A percentile compares a stretch with the other conserved stretches of the same genome.
These are phyloP conservation scores for Arachis monticola DNA, from an alignment of 331 rosid species.

Conservation along the genomic window DNA sequence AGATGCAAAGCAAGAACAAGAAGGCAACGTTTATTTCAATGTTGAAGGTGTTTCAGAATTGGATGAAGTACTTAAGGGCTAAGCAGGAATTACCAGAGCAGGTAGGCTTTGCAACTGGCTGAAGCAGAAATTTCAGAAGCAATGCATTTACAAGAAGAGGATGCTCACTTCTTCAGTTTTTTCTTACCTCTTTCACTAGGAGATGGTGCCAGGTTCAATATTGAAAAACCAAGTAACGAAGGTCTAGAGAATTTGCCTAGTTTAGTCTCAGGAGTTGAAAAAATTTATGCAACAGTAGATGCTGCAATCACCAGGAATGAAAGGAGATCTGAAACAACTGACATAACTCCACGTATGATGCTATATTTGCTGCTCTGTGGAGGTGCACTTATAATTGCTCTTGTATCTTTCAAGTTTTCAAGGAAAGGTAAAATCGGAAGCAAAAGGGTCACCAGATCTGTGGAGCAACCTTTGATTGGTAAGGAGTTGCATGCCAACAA, in stretches of 20 bases:
- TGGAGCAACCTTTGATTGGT: constrained; percentile 31
- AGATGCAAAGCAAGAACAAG: constrained; percentile 6
- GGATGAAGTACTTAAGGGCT: background rate
- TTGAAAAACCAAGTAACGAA: background rate
- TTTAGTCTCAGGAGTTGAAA: constrained; percentile 31
- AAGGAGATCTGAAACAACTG: constrained; percentile 14
- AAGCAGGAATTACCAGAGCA: constrained; percentile 10
- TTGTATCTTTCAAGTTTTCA: constrained; percentile 37
- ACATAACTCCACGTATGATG: constrained; percentile 6
- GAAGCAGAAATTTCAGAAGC: constrained; percentile 31
- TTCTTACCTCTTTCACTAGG: background rate
- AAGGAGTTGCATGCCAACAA: constrained; percentile 32
- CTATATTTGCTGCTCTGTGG: constrained; percentile 39
- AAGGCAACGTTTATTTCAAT: constrained; percentile 2
- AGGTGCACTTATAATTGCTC: constrained; percentile 45
- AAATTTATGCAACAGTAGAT: constrained; percentile 12
- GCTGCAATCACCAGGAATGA: constrained; percentile 31
- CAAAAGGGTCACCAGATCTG: constrained; percentile 2
- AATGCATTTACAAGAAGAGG: constrained; percentile 10
- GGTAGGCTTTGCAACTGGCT: constrained; percentile 27
- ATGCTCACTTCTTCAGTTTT: constrained; percentile 4
- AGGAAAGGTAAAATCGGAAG: constrained; percentile 43
- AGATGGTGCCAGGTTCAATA: constrained; percentile 4
- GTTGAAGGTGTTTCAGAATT: constrained; percentile 8
- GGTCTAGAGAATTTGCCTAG: background rate